A percentile compares a stretch with the other conserved stretches of the same genome.
Conservation (phyloP, 305 asterid genomes). For the Euphrasia arctica region DNA sequence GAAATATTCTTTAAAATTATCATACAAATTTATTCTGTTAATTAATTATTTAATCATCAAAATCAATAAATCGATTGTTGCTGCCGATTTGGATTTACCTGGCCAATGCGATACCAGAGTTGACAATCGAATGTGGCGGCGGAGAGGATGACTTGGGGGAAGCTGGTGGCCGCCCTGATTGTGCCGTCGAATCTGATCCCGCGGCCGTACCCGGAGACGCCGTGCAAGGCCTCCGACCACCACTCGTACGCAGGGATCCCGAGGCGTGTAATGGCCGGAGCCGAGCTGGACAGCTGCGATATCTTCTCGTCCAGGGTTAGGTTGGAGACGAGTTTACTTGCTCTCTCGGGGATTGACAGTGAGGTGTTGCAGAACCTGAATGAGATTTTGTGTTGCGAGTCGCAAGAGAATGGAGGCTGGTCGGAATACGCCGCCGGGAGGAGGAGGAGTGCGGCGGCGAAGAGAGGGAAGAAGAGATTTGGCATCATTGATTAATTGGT, state of each 20-base stretch:
- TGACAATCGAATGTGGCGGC: constrained; percentile 62
- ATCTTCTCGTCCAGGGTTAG: constrained; percentile 72
- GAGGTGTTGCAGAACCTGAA: constrained; percentile 57
- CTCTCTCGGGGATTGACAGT: constrained; percentile 44
- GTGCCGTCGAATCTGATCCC: constrained; percentile 64
- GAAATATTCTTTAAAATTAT: no score
- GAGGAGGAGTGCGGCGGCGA: constrained; percentile 1
- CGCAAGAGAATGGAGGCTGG: not conserved
- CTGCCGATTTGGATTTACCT: not conserved
- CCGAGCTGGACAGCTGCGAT: constrained; percentile 43
- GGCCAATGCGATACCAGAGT: constrained; percentile 1
- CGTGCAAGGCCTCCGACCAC: constrained; percentile 98
- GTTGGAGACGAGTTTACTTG: constrained; percentile 52
- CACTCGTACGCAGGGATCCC: constrained; percentile 76
- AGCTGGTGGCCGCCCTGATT: constrained; percentile 57
- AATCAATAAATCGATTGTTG: no score
- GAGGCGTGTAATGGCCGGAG: constrained; percentile 54
- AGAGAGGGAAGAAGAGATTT: not conserved
- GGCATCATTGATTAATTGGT: no score
- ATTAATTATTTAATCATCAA: no score
- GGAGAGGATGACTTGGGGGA: constrained; percentile 82
- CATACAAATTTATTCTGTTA: no score
- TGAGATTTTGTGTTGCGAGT: not conserved
- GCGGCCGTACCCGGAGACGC: constrained; percentile 67
- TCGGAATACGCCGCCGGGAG: not conserved